Base-by-base conservation (phyloP, 768 basidiomycete genomes). In the Tulasnella sp. region DNA sequence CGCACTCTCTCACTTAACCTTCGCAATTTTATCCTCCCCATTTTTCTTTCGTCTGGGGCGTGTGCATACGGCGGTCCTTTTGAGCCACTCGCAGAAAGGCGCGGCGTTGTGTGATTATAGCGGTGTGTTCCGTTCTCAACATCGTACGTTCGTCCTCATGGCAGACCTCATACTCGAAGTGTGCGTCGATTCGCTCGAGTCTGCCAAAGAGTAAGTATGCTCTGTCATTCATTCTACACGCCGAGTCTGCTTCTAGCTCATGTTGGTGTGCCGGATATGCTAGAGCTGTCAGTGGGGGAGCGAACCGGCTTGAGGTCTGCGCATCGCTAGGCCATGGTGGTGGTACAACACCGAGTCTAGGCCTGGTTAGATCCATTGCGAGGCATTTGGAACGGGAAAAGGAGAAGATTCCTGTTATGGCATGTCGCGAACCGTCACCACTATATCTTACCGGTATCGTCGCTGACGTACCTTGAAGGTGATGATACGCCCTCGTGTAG, bases 291-390 rank as follows among this genome's bases (percentile, higher is more conserved):
- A 66, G 70, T 37, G 85, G 78, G 32, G 84, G 85, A 8, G 83
- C 84, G 45, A 74, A 86, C 67, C 76, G 85, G 60, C 74, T 90
- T n/a, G 85, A 88, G 65, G 67, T 89, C 11, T 89, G 86, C 63
- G 76, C 72, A 5, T 84, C 82, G 65, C 71, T 88, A 17, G 78
- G 74, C 3, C 62, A 77, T 25, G 89, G 87, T 21, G 89, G 89
- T 19, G 89, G 89, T 7, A 84, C 80, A 15, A 91, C 89, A 0
- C 88, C 89, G 4, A 84, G 79, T 59, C 61, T 84, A n/a, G 89
- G 88, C 0, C 74, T 90, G 32, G 69, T 87, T 35, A 80, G 70
- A 62, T 68, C 74, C 2, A 76, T 90, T 40, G 73, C 71, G 70
- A 29, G 72, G 69, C 2, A 70, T 76, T 14, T 73, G 75, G 4